Conservation (phyloP, 169 alveolate species). For the Amoebophrya sp. region DNA sequence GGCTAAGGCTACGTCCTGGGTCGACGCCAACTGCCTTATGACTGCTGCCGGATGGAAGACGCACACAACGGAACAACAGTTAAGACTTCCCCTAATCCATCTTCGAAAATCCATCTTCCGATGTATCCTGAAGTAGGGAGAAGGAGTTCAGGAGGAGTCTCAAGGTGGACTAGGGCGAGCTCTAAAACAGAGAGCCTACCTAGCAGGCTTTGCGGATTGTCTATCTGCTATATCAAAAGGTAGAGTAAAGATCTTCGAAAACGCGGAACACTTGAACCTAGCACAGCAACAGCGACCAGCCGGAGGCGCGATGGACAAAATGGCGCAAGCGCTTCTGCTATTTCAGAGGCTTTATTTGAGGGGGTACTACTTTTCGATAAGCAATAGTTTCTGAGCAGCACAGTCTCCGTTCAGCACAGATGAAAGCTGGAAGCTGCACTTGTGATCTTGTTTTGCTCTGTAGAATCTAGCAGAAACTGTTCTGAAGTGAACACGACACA, state of each 20-base stretch:
- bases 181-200: background rate
- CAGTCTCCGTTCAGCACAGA: no score
- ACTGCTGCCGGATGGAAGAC: background rate
- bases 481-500: no score
- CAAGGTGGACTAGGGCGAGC: no score
- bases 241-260: background rate
- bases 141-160: no score
- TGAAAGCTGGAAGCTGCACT: no score
- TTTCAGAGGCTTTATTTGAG: background rate
- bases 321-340: background rate
- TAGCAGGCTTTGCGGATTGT: background rate
- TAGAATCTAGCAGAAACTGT: no score
- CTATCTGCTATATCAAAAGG: background rate
- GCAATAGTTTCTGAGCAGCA: no score
- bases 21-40: constrained; percentile 4
- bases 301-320: background rate
- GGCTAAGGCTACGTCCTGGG: background rate
- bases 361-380: background rate
- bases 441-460: no score
- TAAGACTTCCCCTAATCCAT: no score
- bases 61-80: background rate
- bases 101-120: no score
- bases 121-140: no score
- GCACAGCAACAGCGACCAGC: background rate
- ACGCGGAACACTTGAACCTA: background rate